Conservation (phyloP, 768 basidiomycete genomes). For the Gyrodon lividus region DNA sequence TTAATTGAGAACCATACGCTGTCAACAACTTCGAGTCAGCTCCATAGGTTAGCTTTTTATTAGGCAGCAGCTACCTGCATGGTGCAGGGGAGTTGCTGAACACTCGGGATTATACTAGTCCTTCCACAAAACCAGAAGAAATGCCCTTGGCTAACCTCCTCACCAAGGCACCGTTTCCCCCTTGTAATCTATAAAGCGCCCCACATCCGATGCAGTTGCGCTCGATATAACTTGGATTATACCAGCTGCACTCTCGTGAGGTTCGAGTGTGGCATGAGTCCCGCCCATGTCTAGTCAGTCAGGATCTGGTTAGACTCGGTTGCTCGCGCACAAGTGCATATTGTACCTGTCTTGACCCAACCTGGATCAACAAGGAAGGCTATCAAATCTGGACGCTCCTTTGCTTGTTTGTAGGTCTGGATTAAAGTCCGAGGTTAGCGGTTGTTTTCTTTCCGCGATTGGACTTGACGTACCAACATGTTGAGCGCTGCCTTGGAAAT, state of each 20-base stretch:
- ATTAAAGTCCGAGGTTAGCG: neutral
- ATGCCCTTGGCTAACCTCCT: too few relatives aligned
- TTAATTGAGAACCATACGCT: too few relatives aligned
- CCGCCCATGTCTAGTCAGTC: conserved; percentile 35
- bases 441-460: neutral
- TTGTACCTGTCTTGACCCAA: conserved; percentile 40
- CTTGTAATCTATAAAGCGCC: conserved; percentile 32
- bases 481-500: conserved; percentile 40
- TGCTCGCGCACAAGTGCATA: neutral
- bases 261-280: conserved; percentile 26
- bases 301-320: neutral
- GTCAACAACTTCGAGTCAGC: too few relatives aligned
- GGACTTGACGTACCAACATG: conserved; percentile 35
- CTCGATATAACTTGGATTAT: conserved; percentile 28
- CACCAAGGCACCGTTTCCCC: conserved; percentile 34
- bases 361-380: conserved; percentile 35
- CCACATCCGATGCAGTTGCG: conserved; percentile 26
- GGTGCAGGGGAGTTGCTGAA: neutral
- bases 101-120: too few relatives aligned
- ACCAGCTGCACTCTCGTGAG: conserved; percentile 29
- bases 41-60: too few relatives aligned
- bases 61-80: neutral
- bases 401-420: conserved; percentile 38
- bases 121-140: too few relatives aligned
- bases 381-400: conserved; percentile 33